These are phyloP conservation scores for Akanthomyces dipterigenus DNA, from an alignment of 2,329 filamentous ascomycete species.

Conservation along the genomic window DNA sequence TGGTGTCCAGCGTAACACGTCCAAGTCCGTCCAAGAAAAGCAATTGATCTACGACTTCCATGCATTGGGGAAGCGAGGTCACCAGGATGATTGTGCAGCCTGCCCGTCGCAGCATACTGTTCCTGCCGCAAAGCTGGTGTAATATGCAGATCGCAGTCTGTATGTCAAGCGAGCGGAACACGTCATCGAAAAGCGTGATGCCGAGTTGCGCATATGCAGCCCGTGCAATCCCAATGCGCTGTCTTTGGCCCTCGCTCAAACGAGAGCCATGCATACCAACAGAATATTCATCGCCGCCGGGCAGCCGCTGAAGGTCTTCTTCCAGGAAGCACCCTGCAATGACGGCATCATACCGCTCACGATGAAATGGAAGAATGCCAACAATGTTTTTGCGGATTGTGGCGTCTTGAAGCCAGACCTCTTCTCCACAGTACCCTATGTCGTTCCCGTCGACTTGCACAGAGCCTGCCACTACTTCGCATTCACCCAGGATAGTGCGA, in stretches of 20 bases:
- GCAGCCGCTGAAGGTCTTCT: not conserved
- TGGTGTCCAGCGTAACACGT: not conserved
- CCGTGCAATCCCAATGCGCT: slow-evolving; percentile 6
- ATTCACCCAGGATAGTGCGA: not conserved
- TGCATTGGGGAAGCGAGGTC: not conserved
- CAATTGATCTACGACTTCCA: not conserved
- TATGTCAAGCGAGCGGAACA: slow-evolving; percentile 13
- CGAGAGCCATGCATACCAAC: not conserved
- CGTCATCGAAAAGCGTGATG: slow-evolving; percentile 11
- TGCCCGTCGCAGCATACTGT: not conserved
- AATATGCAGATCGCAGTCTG: not conserved
- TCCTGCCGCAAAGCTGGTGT: not conserved
- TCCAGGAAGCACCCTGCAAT: not conserved
- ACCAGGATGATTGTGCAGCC: not conserved
- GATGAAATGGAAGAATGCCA: not conserved
- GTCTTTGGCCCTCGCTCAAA: not conserved
- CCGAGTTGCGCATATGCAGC: slow-evolving; percentile 2
- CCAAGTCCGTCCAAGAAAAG: not conserved
- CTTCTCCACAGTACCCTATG: not conserved
- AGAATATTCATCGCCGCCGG: not conserved
- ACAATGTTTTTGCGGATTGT: not conserved
- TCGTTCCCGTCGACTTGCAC: not conserved
- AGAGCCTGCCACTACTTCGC: not conserved
- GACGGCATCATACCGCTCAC: not conserved
- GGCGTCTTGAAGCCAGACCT: not conserved